Base-by-base conservation (phyloP, 805 yeast genomes). In the Lipomyces mesembrius region DNA sequence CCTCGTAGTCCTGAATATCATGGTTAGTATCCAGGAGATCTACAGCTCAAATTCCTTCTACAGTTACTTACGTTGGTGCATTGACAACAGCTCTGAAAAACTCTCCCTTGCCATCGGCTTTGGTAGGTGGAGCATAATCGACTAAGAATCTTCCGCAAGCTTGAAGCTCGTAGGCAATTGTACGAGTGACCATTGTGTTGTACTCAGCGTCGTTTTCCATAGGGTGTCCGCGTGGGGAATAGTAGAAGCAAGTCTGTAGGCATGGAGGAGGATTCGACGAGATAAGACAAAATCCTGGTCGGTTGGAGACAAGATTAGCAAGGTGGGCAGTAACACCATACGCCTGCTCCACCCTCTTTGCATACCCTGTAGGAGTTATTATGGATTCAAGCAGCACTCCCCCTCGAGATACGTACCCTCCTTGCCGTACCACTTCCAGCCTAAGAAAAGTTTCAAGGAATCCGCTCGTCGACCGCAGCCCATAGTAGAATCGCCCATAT, bases 401-500 rank as follows among this genome's bases (percentile, higher is more conserved):
- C 39, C 3, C 39, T 37, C n/a, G 27, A 29, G 27, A 20, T 25
- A 27, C 60, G 11, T 58, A 60, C 67, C 77, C 34, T 63, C 65
- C 17, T 35, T 62, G 2, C 97, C 97, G 73, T 88, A 91, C 80
- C 88, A 91, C 66, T 88, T 80, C 97, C 97, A 91, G 0, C 90
- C 87, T 75, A 91, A 76, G 76, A 88, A 91, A 73, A 91, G 81
- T 77, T 91, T 91, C 76, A 91, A 79, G 2, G 94, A 85, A 76
- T 91, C 97, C 0, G 95, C 87, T 63, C 97, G 83, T 72, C 97
- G 84, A 14, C 97, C 97, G 76, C 97, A 91, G 8, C 96, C 96
- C 93, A 91, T 88, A 2, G 97, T 91, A 14, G 95, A 96, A 76
- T 90, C 94, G 0, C 94, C 97, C 64, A 91, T 83, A 72, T 91